Percentiles rank a stretch among this genome's conserved stretches.
Evolutionary conservation across 345 rosid species (phyloP).

Genomic region (Melaleuca quinquenervia): DNA sequence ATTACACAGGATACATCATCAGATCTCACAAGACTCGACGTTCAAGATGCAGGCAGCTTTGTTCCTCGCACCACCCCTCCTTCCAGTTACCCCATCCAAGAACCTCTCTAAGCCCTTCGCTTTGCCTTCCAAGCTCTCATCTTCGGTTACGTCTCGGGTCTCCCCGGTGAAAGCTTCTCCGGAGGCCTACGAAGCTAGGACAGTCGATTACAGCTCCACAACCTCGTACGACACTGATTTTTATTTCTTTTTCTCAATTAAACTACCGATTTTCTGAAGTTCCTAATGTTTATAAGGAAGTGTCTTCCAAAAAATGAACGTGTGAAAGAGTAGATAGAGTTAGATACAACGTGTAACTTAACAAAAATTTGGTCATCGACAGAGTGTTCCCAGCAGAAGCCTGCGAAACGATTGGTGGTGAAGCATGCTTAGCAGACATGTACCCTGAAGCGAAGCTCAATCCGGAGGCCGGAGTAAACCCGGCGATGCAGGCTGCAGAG

Average conservation of each 20-base stretch:
- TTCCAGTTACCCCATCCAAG: constrained; percentile 7
- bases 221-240: constrained; percentile 26
- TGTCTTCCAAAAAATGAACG: background rate
- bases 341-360: background rate
- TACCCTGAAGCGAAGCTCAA: constrained; percentile 49
- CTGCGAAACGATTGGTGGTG: constrained; percentile 61
- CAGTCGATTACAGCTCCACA: constrained; percentile 39
- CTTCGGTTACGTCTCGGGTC: background rate
- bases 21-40: background rate
- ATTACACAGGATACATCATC: background rate
- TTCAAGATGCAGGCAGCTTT: constrained; percentile 31
- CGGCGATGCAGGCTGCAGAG: constrained; percentile 18
- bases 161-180: constrained; percentile 17
- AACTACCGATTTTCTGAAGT: background rate
- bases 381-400: constrained; percentile 86
- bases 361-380: background rate
- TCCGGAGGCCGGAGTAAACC: background rate
- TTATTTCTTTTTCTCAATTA: background rate
- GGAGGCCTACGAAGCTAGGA: constrained; percentile 1
- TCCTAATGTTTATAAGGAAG: background rate
- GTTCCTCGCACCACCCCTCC: constrained; percentile 13
- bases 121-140: constrained; percentile 3
- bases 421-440: constrained; percentile 53
- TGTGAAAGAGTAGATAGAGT: background rate
- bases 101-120: background rate